Base-by-base conservation (phyloP, 805 yeast genomes). In the Hanseniaspora mollemarum region DNA sequence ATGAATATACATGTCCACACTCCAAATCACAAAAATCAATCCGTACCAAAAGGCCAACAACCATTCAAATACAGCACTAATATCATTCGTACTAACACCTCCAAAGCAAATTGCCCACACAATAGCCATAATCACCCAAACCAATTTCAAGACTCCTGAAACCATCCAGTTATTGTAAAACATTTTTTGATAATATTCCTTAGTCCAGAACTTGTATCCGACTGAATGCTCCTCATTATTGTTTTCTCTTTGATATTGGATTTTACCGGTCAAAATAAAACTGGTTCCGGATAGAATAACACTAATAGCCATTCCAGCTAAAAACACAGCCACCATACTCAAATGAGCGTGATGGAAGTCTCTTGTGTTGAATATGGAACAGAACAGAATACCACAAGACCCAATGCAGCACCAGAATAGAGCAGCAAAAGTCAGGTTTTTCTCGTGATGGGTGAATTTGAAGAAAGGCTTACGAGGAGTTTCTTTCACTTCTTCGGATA, bases 41-140 rank as follows among this genome's bases (percentile, higher is more conserved):
- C 94, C 92, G 61, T 83, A 88, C 78, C 85, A 80, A 65, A 80
- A 88, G n/a, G 90, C 80, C 39, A 88, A 65, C 2, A 80, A 61
- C 97, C 97, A 90, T 66, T 90, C 97, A 61, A 83, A 77, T 19
- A 72, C 68, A 0, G 87, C 87, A 37, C 80, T 72, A 29, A 73
- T 68, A 3, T 74, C 74, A 55, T 73, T 69, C 35, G 66, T 59
- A 7, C 66, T 59, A 46, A 67, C 60, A 2, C 64, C 71, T n/a
- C 77, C 87, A 56, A 86, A 90, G 29, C 76, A 71, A 24, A 82
- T 64, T 2, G 90, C 95, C 60, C 84, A 73, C 0, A 69, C 76
- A 16, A 81, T 68, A 1, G 94, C 92, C 18, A 72, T 60, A 2
- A 73, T 53, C 22, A 83, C 66, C 95, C 95, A 90, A 7, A 72